A percentile compares a stretch with the other conserved stretches of the same genome.
These are phyloP conservation scores for Dunaliella salina DNA, from an alignment of 163 green algal genomes.

Conservation along the genomic window DNA sequence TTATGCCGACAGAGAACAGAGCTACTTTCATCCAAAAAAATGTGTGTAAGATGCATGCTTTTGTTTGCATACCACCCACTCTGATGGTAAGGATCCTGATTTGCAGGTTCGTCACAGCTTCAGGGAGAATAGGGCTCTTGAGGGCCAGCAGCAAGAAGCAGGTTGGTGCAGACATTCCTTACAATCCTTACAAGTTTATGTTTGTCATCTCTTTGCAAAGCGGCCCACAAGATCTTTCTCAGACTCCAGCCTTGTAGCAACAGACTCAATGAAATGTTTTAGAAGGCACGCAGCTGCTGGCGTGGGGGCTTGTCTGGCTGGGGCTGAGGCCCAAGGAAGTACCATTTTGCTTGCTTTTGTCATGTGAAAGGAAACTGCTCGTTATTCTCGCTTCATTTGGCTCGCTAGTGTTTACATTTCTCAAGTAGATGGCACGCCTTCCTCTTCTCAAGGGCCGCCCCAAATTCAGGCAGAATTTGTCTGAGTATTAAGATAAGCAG, in stretches of 20 bases:
- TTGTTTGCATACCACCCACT: neutral
- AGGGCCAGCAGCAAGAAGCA: neutral
- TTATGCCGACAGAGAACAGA: slow-evolving; percentile 2
- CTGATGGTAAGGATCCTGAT: neutral
- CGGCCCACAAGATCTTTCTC: neutral
- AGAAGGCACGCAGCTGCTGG: neutral
- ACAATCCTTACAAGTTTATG: no score
- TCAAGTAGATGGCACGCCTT: no score
- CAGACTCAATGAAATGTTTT: neutral
- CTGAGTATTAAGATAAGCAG: no score
- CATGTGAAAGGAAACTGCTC: no score
- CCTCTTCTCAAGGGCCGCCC: no score
- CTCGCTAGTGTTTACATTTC: no score
- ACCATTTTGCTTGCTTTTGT: no score
- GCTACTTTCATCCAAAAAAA: neutral
- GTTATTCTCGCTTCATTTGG: no score
- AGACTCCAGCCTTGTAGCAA: neutral
- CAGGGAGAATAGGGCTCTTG: neutral
- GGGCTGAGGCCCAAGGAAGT: neutral
- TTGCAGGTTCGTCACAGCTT: neutral
- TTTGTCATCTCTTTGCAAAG: neutral
- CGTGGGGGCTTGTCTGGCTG: neutral
- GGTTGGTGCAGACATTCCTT: neutral
- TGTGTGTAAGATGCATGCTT: neutral
- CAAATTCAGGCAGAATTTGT: no score